A percentile compares a stretch with the other conserved stretches of the same genome.
phyloP scores from a whole-genome alignment of 257 asterid genomes.

The Eucommia ulmoides region DNA sequence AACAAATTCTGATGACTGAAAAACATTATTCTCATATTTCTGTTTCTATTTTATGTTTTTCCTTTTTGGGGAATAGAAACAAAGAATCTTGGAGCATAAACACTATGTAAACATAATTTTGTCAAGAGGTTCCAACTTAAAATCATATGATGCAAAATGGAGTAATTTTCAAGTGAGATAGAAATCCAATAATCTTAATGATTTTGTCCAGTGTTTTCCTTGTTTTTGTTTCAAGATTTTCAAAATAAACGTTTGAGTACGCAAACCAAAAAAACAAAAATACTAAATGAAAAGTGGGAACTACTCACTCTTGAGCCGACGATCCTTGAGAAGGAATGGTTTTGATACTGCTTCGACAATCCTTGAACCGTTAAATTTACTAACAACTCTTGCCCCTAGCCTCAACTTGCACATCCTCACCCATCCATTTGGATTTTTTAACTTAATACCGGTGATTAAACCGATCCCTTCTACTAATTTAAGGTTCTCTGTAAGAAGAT shows the following conservation, averaged over 20 bases:
- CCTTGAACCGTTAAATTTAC: conserved; percentile 11
- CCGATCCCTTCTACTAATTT: conserved; percentile 17
- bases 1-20: too few relatives aligned
- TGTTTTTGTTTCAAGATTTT: not conserved
- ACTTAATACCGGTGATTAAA: conserved; percentile 15
- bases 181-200: too few relatives aligned
- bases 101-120: too few relatives aligned
- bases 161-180: too few relatives aligned
- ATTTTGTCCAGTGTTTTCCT: too few relatives aligned
- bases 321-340: conserved; percentile 57
- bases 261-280: conserved; percentile 1
- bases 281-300: conserved; percentile 2
- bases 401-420: conserved; percentile 24
- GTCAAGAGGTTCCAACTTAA: too few relatives aligned
- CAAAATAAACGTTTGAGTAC: not conserved
- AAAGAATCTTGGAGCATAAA: too few relatives aligned
- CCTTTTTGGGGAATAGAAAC: too few relatives aligned
- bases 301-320: conserved; percentile 81
- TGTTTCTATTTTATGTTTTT: too few relatives aligned
- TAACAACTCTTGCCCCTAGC: conserved; percentile 30
- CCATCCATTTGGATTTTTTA: conserved; percentile 27
- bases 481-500: not conserved
- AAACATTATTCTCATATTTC: too few relatives aligned
- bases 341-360: conserved; percentile 30
- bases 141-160: too few relatives aligned